Conservation (phyloP, 2,329 filamentous ascomycete species). For the Mycosphaerelloides madeirae region DNA sequence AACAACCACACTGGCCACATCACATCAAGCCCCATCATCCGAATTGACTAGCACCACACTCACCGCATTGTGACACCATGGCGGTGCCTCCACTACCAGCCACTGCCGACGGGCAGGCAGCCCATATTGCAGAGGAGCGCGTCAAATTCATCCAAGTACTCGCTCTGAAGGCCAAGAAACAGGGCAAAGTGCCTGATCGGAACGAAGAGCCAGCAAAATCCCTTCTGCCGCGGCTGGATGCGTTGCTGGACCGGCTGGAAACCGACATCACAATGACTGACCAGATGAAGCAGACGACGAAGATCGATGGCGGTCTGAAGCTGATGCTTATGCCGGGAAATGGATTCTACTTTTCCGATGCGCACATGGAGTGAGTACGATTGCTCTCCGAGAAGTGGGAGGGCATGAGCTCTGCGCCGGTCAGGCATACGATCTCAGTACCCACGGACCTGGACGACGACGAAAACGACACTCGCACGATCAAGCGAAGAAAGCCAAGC, state of each 20-base stretch:
- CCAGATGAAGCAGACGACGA: constrained; percentile 10
- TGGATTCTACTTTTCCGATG: constrained; percentile 13
- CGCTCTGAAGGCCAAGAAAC: background rate
- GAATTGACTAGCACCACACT: background rate
- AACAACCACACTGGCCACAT: too few relatives aligned
- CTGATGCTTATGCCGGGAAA: constrained; percentile 11
- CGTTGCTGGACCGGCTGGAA: constrained; percentile 18
- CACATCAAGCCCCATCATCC: too few relatives aligned
- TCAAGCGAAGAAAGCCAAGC: constrained; percentile 6
- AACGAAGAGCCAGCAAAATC: background rate
- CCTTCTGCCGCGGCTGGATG: constrained; percentile 14
- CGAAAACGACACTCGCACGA: background rate
- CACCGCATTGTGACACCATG: background rate
- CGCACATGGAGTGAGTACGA: constrained; percentile 11
- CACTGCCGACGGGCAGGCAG: background rate
- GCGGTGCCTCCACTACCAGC: background rate
- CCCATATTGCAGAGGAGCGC: background rate
- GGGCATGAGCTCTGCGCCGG: background rate
- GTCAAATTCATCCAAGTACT: background rate
- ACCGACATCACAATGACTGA: constrained; percentile 16
- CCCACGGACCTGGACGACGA: background rate
- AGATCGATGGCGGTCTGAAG: constrained; percentile 13
- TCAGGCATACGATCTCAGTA: too few relatives aligned
- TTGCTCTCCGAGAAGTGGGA: constrained; percentile 18
- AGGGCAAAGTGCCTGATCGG: constrained; percentile 1